phyloP scores from a whole-genome alignment of 2,329 filamentous ascomycete genomes.

The Hypoxylon sp. region DNA sequence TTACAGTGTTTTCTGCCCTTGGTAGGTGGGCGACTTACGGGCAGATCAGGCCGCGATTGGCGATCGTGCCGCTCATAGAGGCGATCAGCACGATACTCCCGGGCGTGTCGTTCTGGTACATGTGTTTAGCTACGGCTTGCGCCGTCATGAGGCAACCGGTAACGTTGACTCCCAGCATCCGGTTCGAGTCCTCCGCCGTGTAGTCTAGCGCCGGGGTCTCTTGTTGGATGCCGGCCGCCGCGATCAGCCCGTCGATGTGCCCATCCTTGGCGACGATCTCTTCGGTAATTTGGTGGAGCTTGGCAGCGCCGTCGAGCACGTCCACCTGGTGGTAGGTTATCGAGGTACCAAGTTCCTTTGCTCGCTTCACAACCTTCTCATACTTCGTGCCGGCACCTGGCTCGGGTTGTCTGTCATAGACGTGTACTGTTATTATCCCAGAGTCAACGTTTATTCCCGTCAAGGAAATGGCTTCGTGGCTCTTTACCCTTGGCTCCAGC shows the following conservation, averaged over 20 bases:
- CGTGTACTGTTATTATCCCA: constrained; percentile 65
- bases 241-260: constrained; percentile 82
- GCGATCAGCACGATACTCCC: constrained; percentile 76
- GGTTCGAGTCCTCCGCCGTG: constrained; percentile 76
- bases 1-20: neutral
- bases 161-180: constrained; percentile 86
- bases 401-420: constrained; percentile 70
- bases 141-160: constrained; percentile 89
- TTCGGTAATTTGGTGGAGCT: constrained; percentile 74
- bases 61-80: constrained; percentile 76
- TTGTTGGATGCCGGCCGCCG: constrained; percentile 79
- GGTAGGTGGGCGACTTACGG: constrained; percentile 60
- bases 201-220: constrained; percentile 88
- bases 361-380: constrained; percentile 71
- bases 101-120: constrained; percentile 67
- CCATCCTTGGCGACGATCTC: constrained; percentile 77
- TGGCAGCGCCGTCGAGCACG: constrained; percentile 74
- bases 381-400: constrained; percentile 70
- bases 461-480: neutral
- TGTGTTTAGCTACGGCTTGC: constrained; percentile 85
- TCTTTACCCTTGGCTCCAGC: constrained; percentile 74
- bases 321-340: constrained; percentile 83
- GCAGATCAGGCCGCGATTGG: constrained; percentile 70
- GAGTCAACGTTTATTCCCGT: constrained; percentile 7
- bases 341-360: constrained; percentile 73